A percentile compares a stretch with the other conserved stretches of the same genome.
phyloP scores from a whole-genome alignment of 805 yeast genomes.

The Torulaspora quercuum region DNA sequence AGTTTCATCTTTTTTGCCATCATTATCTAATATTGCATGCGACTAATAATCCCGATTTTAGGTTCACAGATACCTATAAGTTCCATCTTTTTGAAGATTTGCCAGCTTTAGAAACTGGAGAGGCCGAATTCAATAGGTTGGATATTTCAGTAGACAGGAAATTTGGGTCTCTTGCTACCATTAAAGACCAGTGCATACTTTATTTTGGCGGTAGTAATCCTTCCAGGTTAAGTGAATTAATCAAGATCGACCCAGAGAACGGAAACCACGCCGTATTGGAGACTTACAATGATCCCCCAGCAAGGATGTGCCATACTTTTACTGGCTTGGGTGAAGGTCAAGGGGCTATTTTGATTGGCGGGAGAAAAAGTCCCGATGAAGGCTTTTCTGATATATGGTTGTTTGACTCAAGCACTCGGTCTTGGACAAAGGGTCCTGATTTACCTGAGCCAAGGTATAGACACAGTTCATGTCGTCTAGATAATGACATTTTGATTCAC shows the following conservation, averaged over 20 bases:
- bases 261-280: constrained; percentile 11
- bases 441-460: constrained; percentile 50
- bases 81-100: constrained; percentile 2
- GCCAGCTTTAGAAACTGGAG: not conserved
- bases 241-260: constrained; percentile 10
- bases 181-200: constrained; percentile 8
- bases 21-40: constrained; percentile 72
- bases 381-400: constrained; percentile 46
- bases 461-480: constrained; percentile 43
- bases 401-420: constrained; percentile 15
- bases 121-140: constrained; percentile 2
- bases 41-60: constrained; percentile 37
- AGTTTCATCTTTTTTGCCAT: constrained; percentile 68
- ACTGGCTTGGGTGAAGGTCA: constrained; percentile 33
- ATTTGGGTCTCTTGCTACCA: constrained; percentile 25
- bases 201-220: constrained; percentile 41
- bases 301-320: constrained; percentile 60
- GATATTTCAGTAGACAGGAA: constrained; percentile 17
- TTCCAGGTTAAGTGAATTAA: constrained; percentile 25
- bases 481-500: constrained; percentile 41
- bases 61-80: constrained; percentile 10
- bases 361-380: constrained; percentile 58
- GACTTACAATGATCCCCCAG: constrained; percentile 24
- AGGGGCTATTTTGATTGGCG: constrained; percentile 51
- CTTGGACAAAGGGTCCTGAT: constrained; percentile 42